Conservation (phyloP, 1,284 basidiomycete species). For the Limonomyces culmigenus region DNA sequence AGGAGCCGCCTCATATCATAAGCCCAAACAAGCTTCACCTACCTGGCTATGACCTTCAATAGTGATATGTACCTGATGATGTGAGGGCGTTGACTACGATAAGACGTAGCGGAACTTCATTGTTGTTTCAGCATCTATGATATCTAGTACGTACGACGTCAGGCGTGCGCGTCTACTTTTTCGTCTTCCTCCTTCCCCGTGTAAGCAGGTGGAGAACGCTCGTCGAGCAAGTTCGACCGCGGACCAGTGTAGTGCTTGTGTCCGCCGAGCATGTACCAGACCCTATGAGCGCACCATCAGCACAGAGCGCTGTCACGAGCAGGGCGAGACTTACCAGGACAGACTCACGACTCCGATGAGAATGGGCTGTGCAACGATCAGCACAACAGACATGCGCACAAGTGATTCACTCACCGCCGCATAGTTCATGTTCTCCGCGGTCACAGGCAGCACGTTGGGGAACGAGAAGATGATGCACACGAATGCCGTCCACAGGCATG, state of each 20-base stretch:
- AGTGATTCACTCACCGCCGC: slow-evolving; percentile 39
- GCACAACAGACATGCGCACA: slow-evolving; percentile 19
- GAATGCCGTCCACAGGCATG: slow-evolving; percentile 56
- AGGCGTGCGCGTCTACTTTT: too few species aligned
- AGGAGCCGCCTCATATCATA: too few species aligned
- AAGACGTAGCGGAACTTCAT: too few species aligned
- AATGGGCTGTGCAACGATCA: slow-evolving; percentile 18
- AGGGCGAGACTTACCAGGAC: slow-evolving; percentile 2
- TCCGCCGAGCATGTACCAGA: slow-evolving; percentile 9
- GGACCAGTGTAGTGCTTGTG: slow-evolving; percentile 10
- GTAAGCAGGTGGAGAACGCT: too few species aligned
- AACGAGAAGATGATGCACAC: slow-evolving; percentile 57
- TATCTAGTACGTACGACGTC: too few species aligned
- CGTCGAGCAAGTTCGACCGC: slow-evolving; percentile 5
- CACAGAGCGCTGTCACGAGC: too few species aligned
- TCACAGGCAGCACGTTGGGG: slow-evolving; percentile 58
- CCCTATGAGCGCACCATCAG: slow-evolving; percentile 4
- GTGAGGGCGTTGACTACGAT: too few species aligned
- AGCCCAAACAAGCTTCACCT: too few species aligned
- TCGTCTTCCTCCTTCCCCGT: too few species aligned
- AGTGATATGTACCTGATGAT: too few species aligned
- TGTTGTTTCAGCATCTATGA: too few species aligned
- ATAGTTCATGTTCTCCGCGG: slow-evolving; percentile 63
- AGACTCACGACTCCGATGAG: slow-evolving; percentile 19
- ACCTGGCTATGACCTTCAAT: too few species aligned